phyloP scores from a whole-genome alignment of 257 asterid species.

The Rehmannia glutinosa region DNA sequence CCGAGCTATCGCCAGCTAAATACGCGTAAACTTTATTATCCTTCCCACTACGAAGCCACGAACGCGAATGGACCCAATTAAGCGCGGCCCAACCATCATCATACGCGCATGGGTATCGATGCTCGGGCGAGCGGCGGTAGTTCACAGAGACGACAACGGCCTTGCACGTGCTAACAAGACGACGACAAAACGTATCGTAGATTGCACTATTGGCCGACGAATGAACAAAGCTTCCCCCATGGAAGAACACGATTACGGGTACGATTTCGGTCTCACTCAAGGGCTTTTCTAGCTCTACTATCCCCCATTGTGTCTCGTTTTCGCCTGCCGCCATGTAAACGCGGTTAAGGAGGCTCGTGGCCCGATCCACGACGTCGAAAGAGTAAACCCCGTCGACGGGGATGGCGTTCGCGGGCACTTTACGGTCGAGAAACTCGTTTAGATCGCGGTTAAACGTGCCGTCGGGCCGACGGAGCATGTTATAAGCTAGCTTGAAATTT shows the following conservation, averaged over 20 bases:
- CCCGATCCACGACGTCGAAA: conserved; percentile 69
- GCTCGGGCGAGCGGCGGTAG: conserved; percentile 77
- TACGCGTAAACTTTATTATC: conserved; percentile 49
- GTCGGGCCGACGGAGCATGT: conserved; percentile 75
- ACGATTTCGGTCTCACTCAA: conserved; percentile 43
- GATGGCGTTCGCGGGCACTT: conserved; percentile 63
- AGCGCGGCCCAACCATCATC: conserved; percentile 88
- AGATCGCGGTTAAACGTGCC: conserved; percentile 81
- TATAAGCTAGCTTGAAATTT: conserved; percentile 80
- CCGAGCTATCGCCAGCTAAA: conserved; percentile 79
- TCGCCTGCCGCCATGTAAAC: conserved; percentile 43
- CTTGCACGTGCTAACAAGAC: conserved; percentile 55
- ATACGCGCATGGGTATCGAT: conserved; percentile 69
- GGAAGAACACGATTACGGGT: conserved; percentile 77
- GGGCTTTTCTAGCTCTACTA: conserved; percentile 54
- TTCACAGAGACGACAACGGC: conserved; percentile 81
- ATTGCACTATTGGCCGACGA: conserved; percentile 87
- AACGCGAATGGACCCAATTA: conserved; percentile 58
- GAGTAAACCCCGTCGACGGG: conserved; percentile 74
- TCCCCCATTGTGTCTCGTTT: conserved; percentile 32
- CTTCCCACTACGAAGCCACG: conserved; percentile 62
- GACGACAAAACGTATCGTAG: conserved; percentile 79
- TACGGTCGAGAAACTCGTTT: conserved; percentile 73
- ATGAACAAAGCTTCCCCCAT: conserved; percentile 89
- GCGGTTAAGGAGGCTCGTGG: conserved; percentile 62